Base-by-base conservation (phyloP, 164 flowering plant species). In the Aristolochia fimbriata region DNA sequence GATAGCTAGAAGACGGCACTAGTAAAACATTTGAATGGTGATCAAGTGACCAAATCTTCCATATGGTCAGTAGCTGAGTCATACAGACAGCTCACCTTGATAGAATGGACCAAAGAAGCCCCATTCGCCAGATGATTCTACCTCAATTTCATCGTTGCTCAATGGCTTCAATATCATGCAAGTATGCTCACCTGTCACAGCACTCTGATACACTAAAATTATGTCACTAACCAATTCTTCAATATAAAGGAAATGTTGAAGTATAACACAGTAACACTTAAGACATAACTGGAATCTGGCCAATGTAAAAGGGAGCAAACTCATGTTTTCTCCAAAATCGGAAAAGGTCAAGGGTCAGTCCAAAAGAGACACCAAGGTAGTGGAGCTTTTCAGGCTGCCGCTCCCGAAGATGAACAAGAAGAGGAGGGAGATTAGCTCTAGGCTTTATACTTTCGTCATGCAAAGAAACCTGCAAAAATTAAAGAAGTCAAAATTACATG, bases 281-380 rank as follows among this genome's bases (percentile, higher is more conserved):
- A 27, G 19, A 21, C 75, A 71, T 80, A 70, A 91, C 97, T 72
- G 82, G 86, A 71, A 78, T 79, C 54, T 81, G 87, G 65, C 88
- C 75, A 70, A 94, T 79, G 68, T 83, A 91, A 72, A 94, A 94
- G 11, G 99, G 99, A 70, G 78, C 84, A 77, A 94, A 94, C 63
- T 82, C 84, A 63, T 76, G 95, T 67, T 70, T 88, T 67, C 77
- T 81, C 99, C 99, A 94, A 70, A 94, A 94, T 51, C 91, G 84
- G 54, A 83, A 83, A 33, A 94, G 90, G 70, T 84, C 93, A 63
- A 71, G 73, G 10, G 97, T 94, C n/a, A 94, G 84, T 56, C 99
- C 99, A 77, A 91, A 94, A 20, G 99, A 94, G 59, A 91, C 99
- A 72, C 96, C 96, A 73, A 94, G 50, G 51, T 85, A 94, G 68